A percentile compares a stretch with the other conserved stretches of the same genome.
phyloP scores from a whole-genome alignment of 2,329 filamentous ascomycete genomes.

The Penicillium sp. region DNA sequence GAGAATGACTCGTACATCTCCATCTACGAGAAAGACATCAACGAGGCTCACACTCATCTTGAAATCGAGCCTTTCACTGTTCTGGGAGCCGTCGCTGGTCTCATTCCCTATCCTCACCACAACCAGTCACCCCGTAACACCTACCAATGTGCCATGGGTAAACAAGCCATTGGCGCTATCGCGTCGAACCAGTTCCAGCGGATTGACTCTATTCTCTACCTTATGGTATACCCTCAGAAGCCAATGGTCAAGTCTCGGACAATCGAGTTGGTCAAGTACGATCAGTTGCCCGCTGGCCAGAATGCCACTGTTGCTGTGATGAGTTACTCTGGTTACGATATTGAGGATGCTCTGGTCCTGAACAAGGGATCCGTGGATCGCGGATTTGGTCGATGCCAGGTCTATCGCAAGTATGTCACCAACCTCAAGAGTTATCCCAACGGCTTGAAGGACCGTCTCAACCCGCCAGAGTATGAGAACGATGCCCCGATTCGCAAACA shows the following conservation, averaged over 20 bases:
- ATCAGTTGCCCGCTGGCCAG: slow-evolving; percentile 94
- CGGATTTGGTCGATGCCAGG: slow-evolving; percentile 94
- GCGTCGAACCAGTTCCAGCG: slow-evolving; percentile 97
- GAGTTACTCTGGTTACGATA: slow-evolving; percentile 99
- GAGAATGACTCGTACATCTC: slow-evolving; percentile 96
- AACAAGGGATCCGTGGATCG: slow-evolving; percentile 96
- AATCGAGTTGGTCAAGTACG: slow-evolving; percentile 95
- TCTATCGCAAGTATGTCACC: slow-evolving; percentile 92
- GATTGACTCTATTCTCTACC: slow-evolving; percentile 94
- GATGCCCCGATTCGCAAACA: slow-evolving; percentile 70
- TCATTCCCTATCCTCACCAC: slow-evolving; percentile 98
- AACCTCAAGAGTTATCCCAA: slow-evolving; percentile 90
- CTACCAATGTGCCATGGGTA: slow-evolving; percentile 99
- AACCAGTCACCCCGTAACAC: slow-evolving; percentile 99
- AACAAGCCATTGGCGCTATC: slow-evolving; percentile 98
- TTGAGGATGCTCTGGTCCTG: slow-evolving; percentile 94
- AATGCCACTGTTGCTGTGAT: slow-evolving; percentile 98
- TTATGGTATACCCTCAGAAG: slow-evolving; percentile 96
- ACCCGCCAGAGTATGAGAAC: slow-evolving; percentile 68
- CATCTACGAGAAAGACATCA: slow-evolving; percentile 84
- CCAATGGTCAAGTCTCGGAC: slow-evolving; percentile 98
- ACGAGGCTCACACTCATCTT: slow-evolving; percentile 83
- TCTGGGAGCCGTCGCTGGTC: slow-evolving; percentile 88
- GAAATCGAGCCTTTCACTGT: slow-evolving; percentile 99
- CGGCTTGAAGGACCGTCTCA: slow-evolving; percentile 66